These are phyloP conservation scores for Starmerella kuoi DNA, from an alignment of 805 yeast species.

Conservation along the genomic window DNA sequence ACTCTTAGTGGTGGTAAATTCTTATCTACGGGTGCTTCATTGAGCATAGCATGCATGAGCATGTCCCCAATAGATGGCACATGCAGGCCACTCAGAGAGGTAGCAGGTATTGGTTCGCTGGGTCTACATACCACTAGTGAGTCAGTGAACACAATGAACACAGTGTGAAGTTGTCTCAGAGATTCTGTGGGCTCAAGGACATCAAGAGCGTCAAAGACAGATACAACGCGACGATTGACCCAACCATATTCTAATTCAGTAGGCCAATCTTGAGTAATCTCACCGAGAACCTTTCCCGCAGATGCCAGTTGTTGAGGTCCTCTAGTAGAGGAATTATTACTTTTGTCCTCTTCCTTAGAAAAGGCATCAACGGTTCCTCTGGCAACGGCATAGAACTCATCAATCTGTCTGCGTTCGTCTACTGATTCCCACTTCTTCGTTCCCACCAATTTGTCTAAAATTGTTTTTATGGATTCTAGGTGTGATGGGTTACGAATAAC, in stretches of 20 bases:
- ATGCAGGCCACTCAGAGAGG: slow-evolving; percentile 27
- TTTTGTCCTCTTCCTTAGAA: slow-evolving; percentile 26
- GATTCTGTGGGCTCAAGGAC: slow-evolving; percentile 25
- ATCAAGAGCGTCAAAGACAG: slow-evolving; percentile 45
- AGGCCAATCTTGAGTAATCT: slow-evolving; percentile 81
- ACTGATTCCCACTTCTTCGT: slow-evolving; percentile 37
- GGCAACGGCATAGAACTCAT: slow-evolving; percentile 39
- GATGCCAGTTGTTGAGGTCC: slow-evolving; percentile 1
- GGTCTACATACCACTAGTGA: slow-evolving; percentile 47
- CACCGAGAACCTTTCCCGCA: slow-evolving; percentile 67
- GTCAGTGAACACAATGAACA: slow-evolving; percentile 73
- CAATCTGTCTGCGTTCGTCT: slow-evolving; percentile 25
- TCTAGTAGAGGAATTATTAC: background rate
- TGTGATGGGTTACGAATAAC: slow-evolving; percentile 61
- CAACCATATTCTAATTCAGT: slow-evolving; percentile 75
- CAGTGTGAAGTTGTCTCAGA: slow-evolving; percentile 32
- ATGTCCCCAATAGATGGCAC: slow-evolving; percentile 61
- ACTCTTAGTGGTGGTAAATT: slow-evolving; percentile 60
- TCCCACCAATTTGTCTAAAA: slow-evolving; percentile 48
- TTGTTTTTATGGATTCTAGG: slow-evolving; percentile 54
- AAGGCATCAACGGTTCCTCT: slow-evolving; percentile 67
- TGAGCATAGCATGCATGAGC: slow-evolving; percentile 78
- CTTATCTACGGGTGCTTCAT: slow-evolving; percentile 56
- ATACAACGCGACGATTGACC: slow-evolving; percentile 74
- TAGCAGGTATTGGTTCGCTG: slow-evolving; percentile 36